phyloP scores from a whole-genome alignment of 768 basidiomycete species.

The Lentinus brumalis region DNA sequence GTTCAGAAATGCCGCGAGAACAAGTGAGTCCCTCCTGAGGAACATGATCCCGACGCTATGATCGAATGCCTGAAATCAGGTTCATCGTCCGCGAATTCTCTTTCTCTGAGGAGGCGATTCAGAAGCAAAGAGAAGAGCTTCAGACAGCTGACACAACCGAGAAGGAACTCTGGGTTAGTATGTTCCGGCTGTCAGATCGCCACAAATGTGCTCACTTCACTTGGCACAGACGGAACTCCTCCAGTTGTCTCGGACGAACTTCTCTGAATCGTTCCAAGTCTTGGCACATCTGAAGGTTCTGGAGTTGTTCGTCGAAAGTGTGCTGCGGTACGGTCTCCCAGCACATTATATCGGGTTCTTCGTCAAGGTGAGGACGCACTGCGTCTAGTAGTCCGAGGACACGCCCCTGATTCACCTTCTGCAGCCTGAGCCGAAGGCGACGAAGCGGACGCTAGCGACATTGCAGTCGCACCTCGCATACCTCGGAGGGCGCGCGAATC shows the following conservation, averaged over 20 bases:
- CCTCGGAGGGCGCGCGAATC: conserved; percentile 61
- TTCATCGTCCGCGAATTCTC: conserved; percentile 95
- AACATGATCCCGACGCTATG: background rate
- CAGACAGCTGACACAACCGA: conserved; percentile 81
- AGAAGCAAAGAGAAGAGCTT: conserved; percentile 81
- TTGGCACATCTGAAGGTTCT: conserved; percentile 92
- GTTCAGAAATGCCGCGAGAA: conserved; percentile 92
- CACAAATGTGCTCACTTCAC: background rate
- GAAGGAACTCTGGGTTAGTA: conserved; percentile 93
- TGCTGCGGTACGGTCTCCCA: conserved; percentile 92
- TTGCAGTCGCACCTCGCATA: conserved; percentile 82
- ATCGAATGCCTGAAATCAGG: conserved; percentile 40
- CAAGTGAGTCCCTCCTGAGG: conserved; percentile 57
- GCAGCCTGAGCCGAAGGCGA: conserved; percentile 84
- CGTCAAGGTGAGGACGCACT: conserved; percentile 60
- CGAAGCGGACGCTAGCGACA: conserved; percentile 73
- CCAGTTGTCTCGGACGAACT: conserved; percentile 89
- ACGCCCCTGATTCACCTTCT: background rate
- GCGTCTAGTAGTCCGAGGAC: background rate
- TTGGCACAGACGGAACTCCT: conserved; percentile 80
- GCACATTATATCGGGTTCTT: conserved; percentile 84
- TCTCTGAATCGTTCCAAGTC: conserved; percentile 94
- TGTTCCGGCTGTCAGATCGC: conserved; percentile 4
- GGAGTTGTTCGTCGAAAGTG: conserved; percentile 91
- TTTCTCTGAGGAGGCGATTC: conserved; percentile 80